phyloP scores from a whole-genome alignment of 169 alveolate species.

The Blepharisma undulans region DNA sequence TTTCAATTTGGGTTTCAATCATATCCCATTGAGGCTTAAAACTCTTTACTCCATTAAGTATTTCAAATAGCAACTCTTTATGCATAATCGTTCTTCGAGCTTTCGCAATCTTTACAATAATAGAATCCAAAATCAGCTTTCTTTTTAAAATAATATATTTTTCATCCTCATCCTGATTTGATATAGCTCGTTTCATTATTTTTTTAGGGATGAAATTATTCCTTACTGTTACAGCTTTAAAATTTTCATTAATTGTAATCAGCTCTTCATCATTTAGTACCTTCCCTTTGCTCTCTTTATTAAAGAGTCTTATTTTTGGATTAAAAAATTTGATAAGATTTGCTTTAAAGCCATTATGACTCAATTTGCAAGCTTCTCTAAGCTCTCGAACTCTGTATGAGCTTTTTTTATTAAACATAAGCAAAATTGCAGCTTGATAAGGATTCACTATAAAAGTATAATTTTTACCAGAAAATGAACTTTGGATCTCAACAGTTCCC shows the following conservation, averaged over 20 bases:
- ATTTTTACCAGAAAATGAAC: constrained; percentile 36
- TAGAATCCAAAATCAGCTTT: constrained; percentile 53
- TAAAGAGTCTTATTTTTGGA: constrained; percentile 54
- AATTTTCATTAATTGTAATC: constrained; percentile 42
- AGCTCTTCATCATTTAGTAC: constrained; percentile 44
- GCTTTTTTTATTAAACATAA: constrained; percentile 46
- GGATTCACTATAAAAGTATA: constrained; percentile 43
- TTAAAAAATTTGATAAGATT: constrained; percentile 48
- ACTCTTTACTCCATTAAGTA: constrained; percentile 43
- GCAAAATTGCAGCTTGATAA: constrained; percentile 58
- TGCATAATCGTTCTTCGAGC: constrained; percentile 53
- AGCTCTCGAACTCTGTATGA: constrained; percentile 47
- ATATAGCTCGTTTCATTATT: not conserved
- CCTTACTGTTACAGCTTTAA: constrained; percentile 17
- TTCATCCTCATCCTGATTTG: constrained; percentile 48
- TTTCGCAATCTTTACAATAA: constrained; percentile 65
- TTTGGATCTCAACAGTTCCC: too few relatives aligned
- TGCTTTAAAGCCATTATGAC: constrained; percentile 34
- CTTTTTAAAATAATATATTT: constrained; percentile 46
- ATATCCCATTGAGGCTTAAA: constrained; percentile 65
- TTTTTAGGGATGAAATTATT: constrained; percentile 55
- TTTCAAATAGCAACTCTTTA: constrained; percentile 55
- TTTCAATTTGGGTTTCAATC: constrained; percentile 62
- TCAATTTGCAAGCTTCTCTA: constrained; percentile 33
- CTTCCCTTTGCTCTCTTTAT: constrained; percentile 48